Evolutionary conservation across 169 alveolate genomes (phyloP), one percentile per base, ranked within the genome.

Genomic region (Plasmodium cynomolgi): DNA sequence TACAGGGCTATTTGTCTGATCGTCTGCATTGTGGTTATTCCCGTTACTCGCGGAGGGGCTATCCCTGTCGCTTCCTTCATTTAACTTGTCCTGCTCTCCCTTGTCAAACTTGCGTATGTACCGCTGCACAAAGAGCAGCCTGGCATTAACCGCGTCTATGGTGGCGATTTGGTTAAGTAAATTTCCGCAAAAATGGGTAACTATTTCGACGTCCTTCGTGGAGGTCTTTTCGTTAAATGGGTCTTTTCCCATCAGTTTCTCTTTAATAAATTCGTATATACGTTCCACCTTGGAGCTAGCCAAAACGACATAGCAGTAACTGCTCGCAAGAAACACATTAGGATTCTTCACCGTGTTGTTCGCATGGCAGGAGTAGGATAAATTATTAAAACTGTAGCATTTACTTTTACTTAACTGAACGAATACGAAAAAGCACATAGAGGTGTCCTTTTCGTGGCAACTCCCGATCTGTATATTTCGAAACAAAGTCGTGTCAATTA

Each of bases 161-260:
- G 71, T 73, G 39, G 92, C 95, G 39, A 82, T 47, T 73, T 91
- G 95, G 68, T 91, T 91, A 33, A 91, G 29, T 44, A 91, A 3
- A 72, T 91, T 81, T 54, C 95, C 95, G 79, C 95, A 91, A 82
- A 91, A 91, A 44, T 91, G 95, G 8, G 95, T 39, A 29, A 91
- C 47, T 68, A 91, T 91, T 68, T 91, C 86, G 37, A 91, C 95
- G 8, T 81, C 54, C 62, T 91, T 17, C 62, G 34, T 91, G 54
- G 54, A 68, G 9, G 84, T 91, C 54, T 81, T 81, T 71, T 91
- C 95, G 83, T 91, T 39, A 71, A 91, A 47, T 26, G 56, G 11
- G 50, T 47, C 81, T 37, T 72, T 72, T 9, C 72, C 77, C 37
- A 83, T 23, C 77, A 91, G 20, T 31, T 91, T 47, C 7, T 58